Evolutionary conservation across 2,329 filamentous ascomycete genomes (phyloP).

Genomic region (Fusarium fujikuroi): DNA sequence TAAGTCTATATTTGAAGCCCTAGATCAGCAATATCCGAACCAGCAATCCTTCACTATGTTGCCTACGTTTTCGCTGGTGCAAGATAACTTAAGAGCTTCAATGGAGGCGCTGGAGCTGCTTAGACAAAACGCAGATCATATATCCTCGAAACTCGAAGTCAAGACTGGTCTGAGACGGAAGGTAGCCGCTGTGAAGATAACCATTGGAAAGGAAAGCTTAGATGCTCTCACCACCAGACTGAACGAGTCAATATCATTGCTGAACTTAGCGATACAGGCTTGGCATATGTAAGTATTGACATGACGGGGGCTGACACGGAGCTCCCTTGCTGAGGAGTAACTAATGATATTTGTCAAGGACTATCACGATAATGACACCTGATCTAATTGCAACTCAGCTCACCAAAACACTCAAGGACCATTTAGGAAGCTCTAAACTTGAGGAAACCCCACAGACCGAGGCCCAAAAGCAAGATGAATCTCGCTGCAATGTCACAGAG

Average conservation of each 20-base stretch:
- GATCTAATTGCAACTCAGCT: conserved; percentile 23
- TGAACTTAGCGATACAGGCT: conserved; percentile 26
- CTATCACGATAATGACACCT: conserved; percentile 25
- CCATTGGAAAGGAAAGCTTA: conserved; percentile 33
- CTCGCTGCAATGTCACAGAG: accelerated
- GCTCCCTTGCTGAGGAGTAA: no score
- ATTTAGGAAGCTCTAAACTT: neutral
- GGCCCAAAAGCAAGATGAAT: neutral
- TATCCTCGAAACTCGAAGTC: conserved; percentile 18
- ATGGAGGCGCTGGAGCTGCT: conserved; percentile 26
- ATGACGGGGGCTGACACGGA: neutral
- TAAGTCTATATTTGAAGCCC: conserved; percentile 23
- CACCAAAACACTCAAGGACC: conserved; percentile 8
- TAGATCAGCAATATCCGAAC: conserved; percentile 27
- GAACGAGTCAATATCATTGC: conserved; percentile 15
- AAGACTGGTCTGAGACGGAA: conserved; percentile 30
- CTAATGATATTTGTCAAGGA: conserved; percentile 18
- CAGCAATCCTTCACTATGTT: neutral
- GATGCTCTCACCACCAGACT: conserved; percentile 31
- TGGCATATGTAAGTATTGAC: conserved; percentile 34
- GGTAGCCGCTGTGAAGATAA: conserved; percentile 30
- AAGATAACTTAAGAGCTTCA: conserved; percentile 11
- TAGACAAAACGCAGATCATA: conserved; percentile 21
- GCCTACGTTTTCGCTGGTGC: neutral
- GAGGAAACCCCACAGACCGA: accelerated